Evolutionary conservation across 2,329 filamentous ascomycete species (phyloP), one percentile per base, ranked within the genome.

Genomic region (Trichoderma sp.): DNA sequence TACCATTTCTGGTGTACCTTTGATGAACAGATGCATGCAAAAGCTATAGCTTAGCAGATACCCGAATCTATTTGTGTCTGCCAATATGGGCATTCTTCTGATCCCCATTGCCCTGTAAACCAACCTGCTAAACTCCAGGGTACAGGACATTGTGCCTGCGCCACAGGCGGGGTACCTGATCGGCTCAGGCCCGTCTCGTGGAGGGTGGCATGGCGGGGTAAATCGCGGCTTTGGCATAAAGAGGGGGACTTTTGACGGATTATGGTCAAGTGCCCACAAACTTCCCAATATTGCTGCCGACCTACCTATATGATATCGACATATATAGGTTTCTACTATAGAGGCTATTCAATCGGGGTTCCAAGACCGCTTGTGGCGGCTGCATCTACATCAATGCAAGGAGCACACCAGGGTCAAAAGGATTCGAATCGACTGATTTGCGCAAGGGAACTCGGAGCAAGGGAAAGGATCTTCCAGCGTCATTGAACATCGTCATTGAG

Each of bases 151-250:
- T 64, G 64, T 59, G 64, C 68, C 56, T 68, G 68, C 63, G 63
- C 64, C 63, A 70, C 68, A 70, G 68, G 68, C 68, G 68, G 68
- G 68, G 68, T 58, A 68, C 40, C 49, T 61, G 56, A 61, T 33
- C 56, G 56, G 56, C 33, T 49, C 56, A 60, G 37, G 19, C 29
- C 40, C n/a, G 35, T 56, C 24, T 43, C 35, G 11, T 16, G 35
- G 61, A 53, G 55, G 40, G 33, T 37, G 68, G 68, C 56, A 69
- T 69, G 61, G 68, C 68, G 68, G 68, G 68, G 68, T 65, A 66
- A 47, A 21, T 24, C 47, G 47, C 47, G 47, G 47, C 47, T 13
- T 49, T 21, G 47, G 11, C 19, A 24, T 4, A 11, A 49, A 49
- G 47, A 13, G 47, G 21, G 47, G 47, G 47, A 49, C 47, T 49